These are phyloP conservation scores for Arthrobotrys sphaeroides DNA, from an alignment of 2,329 filamentous ascomycete species.

Conservation along the genomic window DNA sequence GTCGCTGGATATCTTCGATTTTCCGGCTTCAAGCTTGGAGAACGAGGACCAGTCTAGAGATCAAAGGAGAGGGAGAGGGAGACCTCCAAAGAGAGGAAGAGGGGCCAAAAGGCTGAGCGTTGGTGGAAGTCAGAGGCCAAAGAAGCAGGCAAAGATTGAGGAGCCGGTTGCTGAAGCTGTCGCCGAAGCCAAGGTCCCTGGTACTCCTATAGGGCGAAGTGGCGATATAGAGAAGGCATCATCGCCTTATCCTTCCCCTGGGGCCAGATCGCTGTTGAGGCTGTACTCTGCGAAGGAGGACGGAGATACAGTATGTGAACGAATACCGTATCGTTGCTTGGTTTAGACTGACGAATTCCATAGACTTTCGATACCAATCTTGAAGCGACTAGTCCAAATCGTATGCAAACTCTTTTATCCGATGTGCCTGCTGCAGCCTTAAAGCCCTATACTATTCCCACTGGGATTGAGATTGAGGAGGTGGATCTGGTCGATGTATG, in stretches of 20 bases:
- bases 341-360: background rate
- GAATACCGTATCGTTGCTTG: background rate
- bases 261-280: background rate
- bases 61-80: slow-evolving; percentile 25
- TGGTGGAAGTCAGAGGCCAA: slow-evolving; percentile 29
- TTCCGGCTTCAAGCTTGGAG: slow-evolving; percentile 37
- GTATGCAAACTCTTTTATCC: background rate
- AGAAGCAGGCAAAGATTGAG: slow-evolving; percentile 37
- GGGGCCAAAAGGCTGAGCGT: slow-evolving; percentile 37
- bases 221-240: background rate
- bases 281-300: background rate
- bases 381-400: background rate
- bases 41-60: background rate
- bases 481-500: slow-evolving; percentile 45
- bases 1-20: slow-evolving; percentile 28
- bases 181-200: background rate
- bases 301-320: background rate
- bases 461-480: background rate
- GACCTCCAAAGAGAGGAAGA: slow-evolving; percentile 32
- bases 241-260: background rate
- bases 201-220: background rate
- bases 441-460: background rate
- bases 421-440: background rate
- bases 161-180: background rate
- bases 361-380: background rate